phyloP scores from a whole-genome alignment of 345 rosid species.

The Clarkia xantiana region DNA sequence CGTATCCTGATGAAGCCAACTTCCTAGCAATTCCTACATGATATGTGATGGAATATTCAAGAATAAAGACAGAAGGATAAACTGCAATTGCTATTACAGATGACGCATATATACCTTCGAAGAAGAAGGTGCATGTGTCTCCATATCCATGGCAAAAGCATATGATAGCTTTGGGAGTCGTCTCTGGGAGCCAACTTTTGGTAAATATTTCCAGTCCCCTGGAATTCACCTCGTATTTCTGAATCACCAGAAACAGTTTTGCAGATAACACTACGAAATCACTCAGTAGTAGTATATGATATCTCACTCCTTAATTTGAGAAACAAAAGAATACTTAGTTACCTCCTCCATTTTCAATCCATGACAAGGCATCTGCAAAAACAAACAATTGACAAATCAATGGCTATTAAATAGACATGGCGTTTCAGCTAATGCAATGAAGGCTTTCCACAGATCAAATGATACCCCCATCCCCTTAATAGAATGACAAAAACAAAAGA shows the following conservation, averaged over 20 bases:
- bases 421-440: no score
- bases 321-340: neutral
- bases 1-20: conserved; percentile 67
- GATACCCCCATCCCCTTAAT: no score
- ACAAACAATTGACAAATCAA: no score
- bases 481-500: no score
- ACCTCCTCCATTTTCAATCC: conserved; percentile 76
- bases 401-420: no score
- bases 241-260: conserved; percentile 8
- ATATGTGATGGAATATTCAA: conserved; percentile 1
- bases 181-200: conserved; percentile 76
- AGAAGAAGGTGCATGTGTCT: conserved; percentile 93
- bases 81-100: neutral
- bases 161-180: conserved; percentile 54
- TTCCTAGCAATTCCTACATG: conserved; percentile 76
- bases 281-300: no score
- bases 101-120: conserved; percentile 49
- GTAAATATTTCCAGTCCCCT: conserved; percentile 80
- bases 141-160: conserved; percentile 94
- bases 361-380: conserved; percentile 45
- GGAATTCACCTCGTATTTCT: conserved; percentile 69
- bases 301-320: no score
- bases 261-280: no score
- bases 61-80: neutral
- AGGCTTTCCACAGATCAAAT: no score